Conservation (phyloP, 352 stramenopile genomes). For the Globisporangium viniferum region DNA sequence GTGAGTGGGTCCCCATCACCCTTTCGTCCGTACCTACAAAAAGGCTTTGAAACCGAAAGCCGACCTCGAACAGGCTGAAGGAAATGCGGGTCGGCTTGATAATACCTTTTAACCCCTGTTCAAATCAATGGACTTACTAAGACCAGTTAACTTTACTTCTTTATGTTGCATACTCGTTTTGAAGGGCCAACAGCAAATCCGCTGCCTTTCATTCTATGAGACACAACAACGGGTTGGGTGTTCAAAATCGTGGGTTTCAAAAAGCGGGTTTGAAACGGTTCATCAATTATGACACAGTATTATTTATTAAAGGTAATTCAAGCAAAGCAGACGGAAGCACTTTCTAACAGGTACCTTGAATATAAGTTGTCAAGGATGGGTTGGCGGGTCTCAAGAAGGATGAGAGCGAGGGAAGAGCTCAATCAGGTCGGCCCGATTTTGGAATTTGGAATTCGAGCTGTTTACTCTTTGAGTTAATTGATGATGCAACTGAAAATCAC, state of each 20-base stretch:
- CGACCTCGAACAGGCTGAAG: not conserved
- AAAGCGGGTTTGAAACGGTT: not conserved
- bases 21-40: not conserved
- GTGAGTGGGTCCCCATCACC: not conserved
- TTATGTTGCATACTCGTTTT: not conserved
- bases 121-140: too few species aligned
- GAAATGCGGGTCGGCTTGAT: not conserved
- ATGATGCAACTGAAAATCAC: too few species aligned
- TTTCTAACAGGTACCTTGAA: not conserved
- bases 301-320: not conserved
- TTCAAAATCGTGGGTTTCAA: not conserved
- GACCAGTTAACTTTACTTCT: too few species aligned
- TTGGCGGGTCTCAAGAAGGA: not conserved
- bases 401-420: not conserved
- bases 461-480: too few species aligned
- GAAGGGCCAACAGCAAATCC: not conserved
- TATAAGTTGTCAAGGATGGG: not conserved
- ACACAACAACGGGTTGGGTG: not conserved
- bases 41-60: conserved; percentile 3
- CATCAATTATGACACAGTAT: not conserved
- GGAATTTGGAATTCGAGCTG: not conserved
- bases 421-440: not conserved
- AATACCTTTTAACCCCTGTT: too few species aligned
- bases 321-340: not conserved
- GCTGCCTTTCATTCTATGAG: not conserved